Evolutionary conservation across 768 basidiomycete species (phyloP).

Genomic region (Mrakia gelida): DNA sequence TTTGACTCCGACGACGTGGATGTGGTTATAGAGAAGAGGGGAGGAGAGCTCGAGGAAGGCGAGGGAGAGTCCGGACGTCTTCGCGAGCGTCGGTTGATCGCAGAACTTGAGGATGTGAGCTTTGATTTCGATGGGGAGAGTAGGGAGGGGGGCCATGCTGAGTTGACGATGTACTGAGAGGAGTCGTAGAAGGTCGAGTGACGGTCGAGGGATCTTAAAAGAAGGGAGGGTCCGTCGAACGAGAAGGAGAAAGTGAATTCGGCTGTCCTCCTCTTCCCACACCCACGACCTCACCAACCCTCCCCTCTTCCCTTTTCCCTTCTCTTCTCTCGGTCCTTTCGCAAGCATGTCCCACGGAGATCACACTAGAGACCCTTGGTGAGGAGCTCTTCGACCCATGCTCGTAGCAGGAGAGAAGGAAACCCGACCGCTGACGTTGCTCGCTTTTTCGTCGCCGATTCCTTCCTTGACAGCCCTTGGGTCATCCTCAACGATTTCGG

Average conservation of each 20-base stretch:
- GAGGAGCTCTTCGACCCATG: slow-evolving; percentile 35
- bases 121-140: neutral
- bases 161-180: neutral
- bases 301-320: slow-evolving; percentile 60
- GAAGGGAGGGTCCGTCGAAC: too few relatives aligned
- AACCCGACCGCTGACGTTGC: neutral
- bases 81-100: neutral
- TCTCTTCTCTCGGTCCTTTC: slow-evolving; percentile 43
- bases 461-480: slow-evolving; percentile 67
- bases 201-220: neutral
- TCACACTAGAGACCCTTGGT: slow-evolving; percentile 93
- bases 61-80: neutral
- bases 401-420: neutral
- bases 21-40: neutral
- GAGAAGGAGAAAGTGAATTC: neutral
- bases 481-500: slow-evolving; percentile 98
- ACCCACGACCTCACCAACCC: slow-evolving; percentile 51
- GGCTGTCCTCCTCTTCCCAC: slow-evolving; percentile 50
- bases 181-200: neutral
- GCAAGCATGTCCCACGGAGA: slow-evolving; percentile 75
- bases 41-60: neutral
- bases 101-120: neutral
- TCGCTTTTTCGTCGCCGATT: slow-evolving; percentile 4
- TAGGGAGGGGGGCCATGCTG: neutral
- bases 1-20: neutral